Percentiles rank a stretch among this genome's conserved stretches.
These are phyloP conservation scores for Larix kaempferi DNA, from an alignment of 75 land plant species.

Conservation along the genomic window DNA sequence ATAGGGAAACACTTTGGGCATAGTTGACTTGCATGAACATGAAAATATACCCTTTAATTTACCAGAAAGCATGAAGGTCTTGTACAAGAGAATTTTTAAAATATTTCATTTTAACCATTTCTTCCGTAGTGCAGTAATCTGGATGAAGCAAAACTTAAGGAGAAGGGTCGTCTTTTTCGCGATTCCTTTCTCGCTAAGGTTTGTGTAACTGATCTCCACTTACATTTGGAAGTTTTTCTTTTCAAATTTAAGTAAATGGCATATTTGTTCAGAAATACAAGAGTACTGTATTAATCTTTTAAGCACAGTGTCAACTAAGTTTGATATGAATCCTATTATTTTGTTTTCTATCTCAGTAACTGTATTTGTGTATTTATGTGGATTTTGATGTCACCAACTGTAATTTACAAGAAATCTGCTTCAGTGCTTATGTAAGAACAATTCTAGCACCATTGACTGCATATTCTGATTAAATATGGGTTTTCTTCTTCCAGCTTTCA, in stretches of 20 bases:
- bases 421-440: not conserved
- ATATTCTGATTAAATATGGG: conserved; percentile 3
- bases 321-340: not conserved
- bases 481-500: conserved; percentile 58
- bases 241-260: not conserved
- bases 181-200: conserved; percentile 95
- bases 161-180: conserved; percentile 78
- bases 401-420: not conserved
- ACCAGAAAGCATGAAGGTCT: not conserved
- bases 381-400: not conserved
- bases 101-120: not conserved
- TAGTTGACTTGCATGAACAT: not conserved
- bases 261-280: not conserved
- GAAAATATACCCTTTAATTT: not conserved
- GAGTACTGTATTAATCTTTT: not conserved
- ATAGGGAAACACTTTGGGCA: not conserved
- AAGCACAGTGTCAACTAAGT: not conserved
- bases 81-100: not conserved
- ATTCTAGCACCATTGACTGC: not conserved
- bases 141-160: conserved; percentile 87
- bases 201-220: not conserved
- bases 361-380: not conserved
- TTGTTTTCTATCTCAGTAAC: not conserved
- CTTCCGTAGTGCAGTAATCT: conserved; percentile 56
- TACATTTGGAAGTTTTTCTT: not conserved